Conservation (phyloP, 2,329 filamentous ascomycete genomes). For the Penicillium sp. region DNA sequence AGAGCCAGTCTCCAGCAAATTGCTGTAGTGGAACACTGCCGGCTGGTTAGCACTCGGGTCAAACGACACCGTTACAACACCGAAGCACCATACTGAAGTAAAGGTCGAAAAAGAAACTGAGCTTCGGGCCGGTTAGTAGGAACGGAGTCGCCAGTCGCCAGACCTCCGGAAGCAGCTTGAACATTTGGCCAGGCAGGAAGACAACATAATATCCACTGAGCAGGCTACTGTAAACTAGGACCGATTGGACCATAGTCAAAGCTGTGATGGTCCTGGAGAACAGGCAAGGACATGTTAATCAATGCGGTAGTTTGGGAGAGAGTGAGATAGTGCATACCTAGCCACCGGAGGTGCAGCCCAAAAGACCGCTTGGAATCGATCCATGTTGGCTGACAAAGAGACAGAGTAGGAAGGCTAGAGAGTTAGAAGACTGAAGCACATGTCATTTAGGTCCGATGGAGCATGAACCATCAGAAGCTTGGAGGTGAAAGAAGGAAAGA, state of each 20-base stretch:
- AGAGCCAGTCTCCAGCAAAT: constrained; percentile 68
- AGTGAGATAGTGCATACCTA: constrained; percentile 51
- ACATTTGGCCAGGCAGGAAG: constrained; percentile 52
- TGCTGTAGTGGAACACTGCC: constrained; percentile 71
- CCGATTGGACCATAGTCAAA: constrained; percentile 61
- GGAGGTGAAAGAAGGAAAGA: constrained; percentile 9
- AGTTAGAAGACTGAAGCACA: constrained; percentile 12
- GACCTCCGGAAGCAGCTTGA: constrained; percentile 58
- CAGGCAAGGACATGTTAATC: constrained; percentile 34
- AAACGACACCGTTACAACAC: constrained; percentile 16
- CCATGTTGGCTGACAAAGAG: constrained; percentile 43
- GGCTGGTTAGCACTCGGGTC: constrained; percentile 31
- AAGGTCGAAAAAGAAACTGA: constrained; percentile 67
- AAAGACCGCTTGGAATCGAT: constrained; percentile 49
- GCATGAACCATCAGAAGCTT: constrained; percentile 4
- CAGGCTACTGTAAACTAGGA: constrained; percentile 58
- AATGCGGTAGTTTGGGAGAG: constrained; percentile 39
- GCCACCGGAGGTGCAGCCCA: constrained; percentile 65
- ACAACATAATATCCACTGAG: constrained; percentile 53
- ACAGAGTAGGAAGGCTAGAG: constrained; percentile 9
- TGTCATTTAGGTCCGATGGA: constrained; percentile 15
- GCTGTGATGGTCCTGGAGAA: constrained; percentile 64
- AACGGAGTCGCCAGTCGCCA: constrained; percentile 61
- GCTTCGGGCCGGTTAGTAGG: constrained; percentile 54
- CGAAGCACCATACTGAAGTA: constrained; percentile 59